These are phyloP conservation scores for Neobulgaria alba DNA, from an alignment of 2,329 filamentous ascomycete species.

Conservation along the genomic window DNA sequence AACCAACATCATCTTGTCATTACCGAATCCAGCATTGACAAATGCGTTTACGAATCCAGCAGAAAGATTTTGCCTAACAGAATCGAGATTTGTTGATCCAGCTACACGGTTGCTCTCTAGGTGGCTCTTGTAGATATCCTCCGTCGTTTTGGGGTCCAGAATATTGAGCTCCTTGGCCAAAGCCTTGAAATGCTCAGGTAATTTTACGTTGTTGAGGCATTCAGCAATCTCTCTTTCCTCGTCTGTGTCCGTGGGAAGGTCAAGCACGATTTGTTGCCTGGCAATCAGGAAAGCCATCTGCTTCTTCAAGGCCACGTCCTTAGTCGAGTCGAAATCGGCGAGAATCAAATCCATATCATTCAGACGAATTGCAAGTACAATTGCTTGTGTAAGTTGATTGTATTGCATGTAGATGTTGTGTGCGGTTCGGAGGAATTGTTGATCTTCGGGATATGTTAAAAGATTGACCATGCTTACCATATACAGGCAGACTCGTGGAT, in stretches of 20 bases:
- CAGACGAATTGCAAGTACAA: constrained; percentile 86
- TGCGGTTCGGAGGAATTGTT: constrained; percentile 85
- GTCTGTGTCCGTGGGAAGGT: constrained; percentile 52
- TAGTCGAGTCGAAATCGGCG: constrained; percentile 69
- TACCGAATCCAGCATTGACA: constrained; percentile 89
- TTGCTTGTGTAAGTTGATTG: constrained; percentile 86
- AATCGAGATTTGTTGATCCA: constrained; percentile 90
- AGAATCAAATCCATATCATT: constrained; percentile 81
- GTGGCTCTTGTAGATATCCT: constrained; percentile 99
- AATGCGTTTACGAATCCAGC: constrained; percentile 96
- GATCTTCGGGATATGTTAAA: constrained; percentile 94
- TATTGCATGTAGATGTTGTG: constrained; percentile 92
- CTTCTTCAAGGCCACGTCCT: constrained; percentile 76
- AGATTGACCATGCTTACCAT: constrained; percentile 99
- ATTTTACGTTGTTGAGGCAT: constrained; percentile 76
- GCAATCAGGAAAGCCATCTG: constrained; percentile 91
- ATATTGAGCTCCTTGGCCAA: constrained; percentile 95
- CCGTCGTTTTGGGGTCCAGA: constrained; percentile 88
- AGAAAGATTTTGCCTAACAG: constrained; percentile 88
- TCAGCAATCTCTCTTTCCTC: constrained; percentile 71
- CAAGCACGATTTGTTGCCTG: constrained; percentile 80
- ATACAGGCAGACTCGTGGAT: constrained; percentile 86
- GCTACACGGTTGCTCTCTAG: constrained; percentile 90
- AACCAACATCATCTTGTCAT: constrained; percentile 96
- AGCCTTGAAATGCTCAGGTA: constrained; percentile 88